Evolutionary conservation across 768 basidiomycete genomes (phyloP).

Genomic region (Sarcodon sp.): DNA sequence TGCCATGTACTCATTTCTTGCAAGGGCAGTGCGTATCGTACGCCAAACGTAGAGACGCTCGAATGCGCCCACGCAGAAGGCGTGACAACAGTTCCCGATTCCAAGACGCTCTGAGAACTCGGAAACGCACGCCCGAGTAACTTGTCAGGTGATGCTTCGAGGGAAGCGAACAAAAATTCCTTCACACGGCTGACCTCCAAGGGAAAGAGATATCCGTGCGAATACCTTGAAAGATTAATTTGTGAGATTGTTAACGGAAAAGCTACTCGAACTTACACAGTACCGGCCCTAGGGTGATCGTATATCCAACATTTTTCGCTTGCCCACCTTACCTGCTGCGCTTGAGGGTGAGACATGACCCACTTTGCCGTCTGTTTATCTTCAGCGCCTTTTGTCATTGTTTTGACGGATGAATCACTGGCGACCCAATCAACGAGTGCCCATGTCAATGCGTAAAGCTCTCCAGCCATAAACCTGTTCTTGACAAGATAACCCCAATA

Average conservation of each 20-base stretch:
- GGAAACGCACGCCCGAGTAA: slow-evolving; percentile 8
- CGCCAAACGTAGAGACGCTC: slow-evolving; percentile 77
- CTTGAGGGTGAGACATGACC: slow-evolving; percentile 79
- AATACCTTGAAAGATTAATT: slow-evolving; percentile 40
- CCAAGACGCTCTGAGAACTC: slow-evolving; percentile 1
- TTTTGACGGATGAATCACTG: slow-evolving; percentile 55
- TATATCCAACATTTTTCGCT: slow-evolving; percentile 97
- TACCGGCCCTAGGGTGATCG: slow-evolving; percentile 89
- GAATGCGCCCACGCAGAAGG: slow-evolving; percentile 67
- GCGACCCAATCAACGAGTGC: slow-evolving; percentile 81
- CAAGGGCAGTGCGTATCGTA: slow-evolving; percentile 58
- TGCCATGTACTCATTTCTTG: slow-evolving; percentile 51
- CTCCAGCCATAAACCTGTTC: slow-evolving; percentile 91
- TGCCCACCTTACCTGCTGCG: slow-evolving; percentile 73
- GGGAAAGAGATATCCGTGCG: slow-evolving; percentile 93
- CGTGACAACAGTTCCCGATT: slow-evolving; percentile 15
- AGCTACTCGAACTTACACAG: slow-evolving; percentile 50
- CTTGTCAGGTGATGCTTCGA: slow-evolving; percentile 31
- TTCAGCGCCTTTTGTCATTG: slow-evolving; percentile 68
- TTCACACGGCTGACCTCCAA: slow-evolving; percentile 68
- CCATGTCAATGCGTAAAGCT: slow-evolving; percentile 84
- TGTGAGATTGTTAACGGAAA: slow-evolving; percentile 3
- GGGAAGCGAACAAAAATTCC: slow-evolving; percentile 35
- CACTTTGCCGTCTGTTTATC: slow-evolving; percentile 90
- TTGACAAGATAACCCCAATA: slow-evolving; percentile 91